These are phyloP conservation scores for Lactarius deliciosus DNA, from an alignment of 768 basidiomycete species.

Conservation along the genomic window DNA sequence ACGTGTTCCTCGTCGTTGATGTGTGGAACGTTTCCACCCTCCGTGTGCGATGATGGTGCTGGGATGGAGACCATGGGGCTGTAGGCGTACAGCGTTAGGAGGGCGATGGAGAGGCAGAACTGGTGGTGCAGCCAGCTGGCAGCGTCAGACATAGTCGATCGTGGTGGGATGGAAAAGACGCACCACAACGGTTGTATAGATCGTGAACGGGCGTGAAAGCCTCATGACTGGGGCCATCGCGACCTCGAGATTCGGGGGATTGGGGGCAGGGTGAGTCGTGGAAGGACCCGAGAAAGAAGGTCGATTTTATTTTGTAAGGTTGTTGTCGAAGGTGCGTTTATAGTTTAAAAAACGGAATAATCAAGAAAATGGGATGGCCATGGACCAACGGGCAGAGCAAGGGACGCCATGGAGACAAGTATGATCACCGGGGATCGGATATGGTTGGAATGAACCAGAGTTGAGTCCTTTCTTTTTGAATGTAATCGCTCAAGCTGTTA, in stretches of 20 bases:
- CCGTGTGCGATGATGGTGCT: neutral
- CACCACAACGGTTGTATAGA: neutral
- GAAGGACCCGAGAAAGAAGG: no score
- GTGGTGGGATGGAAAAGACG: neutral
- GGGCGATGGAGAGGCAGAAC: neutral
- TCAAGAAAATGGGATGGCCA: neutral
- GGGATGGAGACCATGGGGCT: neutral
- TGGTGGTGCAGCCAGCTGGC: neutral
- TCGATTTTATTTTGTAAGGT: neutral
- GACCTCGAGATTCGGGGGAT: no score
- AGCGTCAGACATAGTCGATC: neutral
- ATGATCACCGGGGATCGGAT: neutral
- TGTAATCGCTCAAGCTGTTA: no score
- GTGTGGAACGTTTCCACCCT: neutral
- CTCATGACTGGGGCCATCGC: slow-evolving; percentile 3
- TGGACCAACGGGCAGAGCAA: no score
- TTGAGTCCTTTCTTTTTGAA: no score
- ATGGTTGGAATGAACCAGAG: no score
- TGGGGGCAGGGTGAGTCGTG: no score
- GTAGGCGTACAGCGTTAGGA: neutral
- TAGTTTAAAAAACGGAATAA: neutral
- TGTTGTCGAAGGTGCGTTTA: neutral
- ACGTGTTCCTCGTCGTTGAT: neutral
- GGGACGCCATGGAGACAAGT: neutral
- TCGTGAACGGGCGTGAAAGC: neutral